Evolutionary conservation across 176 grass and related monocot genomes (phyloP), one percentile per base, ranked within the genome.

Genomic region (Carex pumila): DNA sequence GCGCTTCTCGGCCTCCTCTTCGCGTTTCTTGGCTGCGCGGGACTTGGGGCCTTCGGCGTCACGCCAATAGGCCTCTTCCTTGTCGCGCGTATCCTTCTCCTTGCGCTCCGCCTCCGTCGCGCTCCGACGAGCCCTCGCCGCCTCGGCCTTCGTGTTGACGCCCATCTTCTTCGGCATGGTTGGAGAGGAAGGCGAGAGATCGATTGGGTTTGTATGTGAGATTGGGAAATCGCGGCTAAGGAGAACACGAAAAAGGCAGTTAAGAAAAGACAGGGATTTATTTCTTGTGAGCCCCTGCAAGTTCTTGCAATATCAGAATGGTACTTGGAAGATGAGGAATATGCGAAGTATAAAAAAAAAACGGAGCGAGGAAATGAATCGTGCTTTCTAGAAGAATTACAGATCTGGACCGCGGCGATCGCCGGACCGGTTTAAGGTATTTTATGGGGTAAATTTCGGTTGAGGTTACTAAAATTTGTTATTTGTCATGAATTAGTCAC

Each of bases 131-230:
- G 92, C 89, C 53, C 91, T 91, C 74, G 89, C 91, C 17, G 89
- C 93, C 85, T 98, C 96, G 61, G 96, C 96, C 96, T 98, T 98
- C 41, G 96, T 90, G 91, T 98, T 98, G 3, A 92, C 84, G 32
- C 96, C 93, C 96, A 98, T 95, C 96, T 99, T 99, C 91, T 95
- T 99, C 93, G 93, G 96, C 96, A 99, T 99, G 82, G 65, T 15
- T 82, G 79, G 36, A 21, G 32, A 60, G 63, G 14, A 18, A 25
- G 52, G 32, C 12, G 18, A 55, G 47, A 41, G 17, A 61, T 61
- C 53, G 76, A 69, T 69, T 65, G 25, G 32, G n/a, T 50, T 85
- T 32, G 17, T n/a, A 5, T 10, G 67, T 50, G 84, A 68, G 49
- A 53, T 54, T 3, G 61, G 17, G 67, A 74, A 60, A 73, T 85